Evolutionary conservation across 805 yeast genomes (phyloP).

Genomic region (Wickerhamiella sorbophila): DNA sequence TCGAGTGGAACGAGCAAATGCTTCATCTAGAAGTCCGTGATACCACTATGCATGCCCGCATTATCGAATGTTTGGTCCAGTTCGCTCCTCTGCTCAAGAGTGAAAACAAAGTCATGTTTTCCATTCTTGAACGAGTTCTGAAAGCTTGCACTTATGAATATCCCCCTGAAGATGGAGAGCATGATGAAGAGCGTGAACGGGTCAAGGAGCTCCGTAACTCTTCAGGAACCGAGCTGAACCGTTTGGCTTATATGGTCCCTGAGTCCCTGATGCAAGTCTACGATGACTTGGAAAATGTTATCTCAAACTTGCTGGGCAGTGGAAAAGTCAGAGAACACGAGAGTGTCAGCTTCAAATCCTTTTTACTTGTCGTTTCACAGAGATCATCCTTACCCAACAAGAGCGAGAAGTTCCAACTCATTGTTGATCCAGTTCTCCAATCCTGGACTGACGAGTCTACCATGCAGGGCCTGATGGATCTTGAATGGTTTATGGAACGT

Average conservation of each 20-base stretch:
- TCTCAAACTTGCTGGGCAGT: conserved; percentile 51
- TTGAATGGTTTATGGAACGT: conserved; percentile 97
- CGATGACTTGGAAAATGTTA: conserved; percentile 68
- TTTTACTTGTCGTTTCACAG: conserved; percentile 80
- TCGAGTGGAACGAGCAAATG: conserved; percentile 38
- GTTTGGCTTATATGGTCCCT: conserved; percentile 92
- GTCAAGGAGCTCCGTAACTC: conserved; percentile 79
- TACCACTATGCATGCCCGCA: conserved; percentile 68
- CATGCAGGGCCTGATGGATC: conserved; percentile 72
- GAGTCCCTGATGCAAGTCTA: conserved; percentile 71
- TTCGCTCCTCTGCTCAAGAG: conserved; percentile 83
- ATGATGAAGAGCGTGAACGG: conserved; percentile 50
- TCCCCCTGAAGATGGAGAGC: conserved; percentile 40
- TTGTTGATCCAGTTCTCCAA: conserved; percentile 83
- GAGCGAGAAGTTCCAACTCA: conserved; percentile 61
- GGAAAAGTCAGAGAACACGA: conserved; percentile 77
- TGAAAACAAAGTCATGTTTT: conserved; percentile 55
- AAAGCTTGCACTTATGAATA: conserved; percentile 74
- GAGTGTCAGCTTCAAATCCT: conserved; percentile 84
- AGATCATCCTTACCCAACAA: conserved; percentile 54
- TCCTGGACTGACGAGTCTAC: conserved; percentile 93
- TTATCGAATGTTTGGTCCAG: conserved; percentile 84
- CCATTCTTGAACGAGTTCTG: conserved; percentile 71
- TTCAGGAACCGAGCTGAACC: conserved; percentile 86
- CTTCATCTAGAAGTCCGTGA: conserved; percentile 63